These are phyloP conservation scores for Atkinsonella hypoxylon DNA, from an alignment of 2,329 filamentous ascomycete genomes.

Conservation along the genomic window DNA sequence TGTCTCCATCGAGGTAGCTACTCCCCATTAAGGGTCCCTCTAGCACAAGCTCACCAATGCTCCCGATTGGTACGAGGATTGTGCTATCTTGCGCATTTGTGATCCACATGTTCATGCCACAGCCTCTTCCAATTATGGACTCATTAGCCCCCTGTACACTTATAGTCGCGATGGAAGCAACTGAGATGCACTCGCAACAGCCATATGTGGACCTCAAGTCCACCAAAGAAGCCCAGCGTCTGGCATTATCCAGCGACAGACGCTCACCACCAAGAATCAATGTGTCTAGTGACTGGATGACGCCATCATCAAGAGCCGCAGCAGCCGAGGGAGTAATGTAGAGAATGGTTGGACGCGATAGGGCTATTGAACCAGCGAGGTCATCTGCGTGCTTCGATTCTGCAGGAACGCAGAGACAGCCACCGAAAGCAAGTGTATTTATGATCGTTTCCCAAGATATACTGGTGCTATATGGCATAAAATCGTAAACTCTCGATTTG, in stretches of 20 bases:
- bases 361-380: not conserved
- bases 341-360: slow-evolving; percentile 1
- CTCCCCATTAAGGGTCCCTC: slow-evolving; percentile 15
- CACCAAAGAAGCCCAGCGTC: not conserved
- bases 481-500: slow-evolving; percentile 6
- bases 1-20: slow-evolving; percentile 12
- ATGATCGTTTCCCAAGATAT: slow-evolving; percentile 1
- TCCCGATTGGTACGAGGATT: slow-evolving; percentile 11
- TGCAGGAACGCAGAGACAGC: slow-evolving; percentile 1
- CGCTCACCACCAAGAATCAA: slow-evolving; percentile 1
- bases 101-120: slow-evolving; percentile 12
- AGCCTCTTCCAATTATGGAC: slow-evolving; percentile 5
- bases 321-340: slow-evolving; percentile 1
- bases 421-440: not conserved
- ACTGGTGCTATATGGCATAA: slow-evolving; percentile 1
- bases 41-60: slow-evolving; percentile 16
- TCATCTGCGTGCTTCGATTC: not conserved
- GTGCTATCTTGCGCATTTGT: slow-evolving; percentile 10
- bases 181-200: not conserved
- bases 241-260: not conserved
- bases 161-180: not conserved
- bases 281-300: not conserved
- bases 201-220: slow-evolving; percentile 2
- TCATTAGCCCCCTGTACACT: slow-evolving; percentile 2
- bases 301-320: not conserved